Base-by-base conservation (phyloP, 2,329 filamentous ascomycete genomes). In the Diaporthe vaccinii region DNA sequence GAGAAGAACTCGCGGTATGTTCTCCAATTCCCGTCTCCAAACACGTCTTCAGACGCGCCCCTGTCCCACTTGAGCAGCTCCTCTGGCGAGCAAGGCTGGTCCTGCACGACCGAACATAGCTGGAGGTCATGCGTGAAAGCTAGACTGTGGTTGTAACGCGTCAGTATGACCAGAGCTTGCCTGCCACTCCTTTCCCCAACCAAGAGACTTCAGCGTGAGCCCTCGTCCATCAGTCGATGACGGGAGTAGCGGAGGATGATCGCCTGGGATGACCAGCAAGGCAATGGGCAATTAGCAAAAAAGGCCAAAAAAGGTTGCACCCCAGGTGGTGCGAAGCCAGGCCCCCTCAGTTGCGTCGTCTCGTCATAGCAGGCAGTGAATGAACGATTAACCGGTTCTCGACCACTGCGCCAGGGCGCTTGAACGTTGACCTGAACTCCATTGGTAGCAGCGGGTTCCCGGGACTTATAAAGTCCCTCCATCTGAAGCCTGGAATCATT, bases 281-380 rank as follows among this genome's bases (percentile, higher is more conserved):
- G 5, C 9, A 20, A 51, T 5, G 49, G 7, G 25, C 31, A 22
- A 25, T 36, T 6, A 6, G 39, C n/a, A 34, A 46, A 62, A 22
- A 51, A 4, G 28, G 7, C 4, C 7, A 44, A 65, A 49, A 65
- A 65, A n/a, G 28, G 17, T 49, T 49, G 44, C 62, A 67, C 44
- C 62, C 62, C 62, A 17, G 62, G 44, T 67, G 62, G 44, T 51
- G 62, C 62, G 44, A 68, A 51, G 44, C 41, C 44, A 36, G 62
- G 44, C 44, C 62, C 62, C 62, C 44, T 51, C 62, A 68, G 12
- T 51, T 68, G 62, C 62, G 62, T 68, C 62, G 62, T 68, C 62
- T 51, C 20, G 62, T 68, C 17, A 51, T 68, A 49, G 44, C 44
- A 25, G 44, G 62, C 44, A 68, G 28, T n/a, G 62, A 68, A 51